A percentile compares a stretch with the other conserved stretches of the same genome.
Conservation (phyloP, 345 rosid species). For the Toxicodendron radicans region DNA sequence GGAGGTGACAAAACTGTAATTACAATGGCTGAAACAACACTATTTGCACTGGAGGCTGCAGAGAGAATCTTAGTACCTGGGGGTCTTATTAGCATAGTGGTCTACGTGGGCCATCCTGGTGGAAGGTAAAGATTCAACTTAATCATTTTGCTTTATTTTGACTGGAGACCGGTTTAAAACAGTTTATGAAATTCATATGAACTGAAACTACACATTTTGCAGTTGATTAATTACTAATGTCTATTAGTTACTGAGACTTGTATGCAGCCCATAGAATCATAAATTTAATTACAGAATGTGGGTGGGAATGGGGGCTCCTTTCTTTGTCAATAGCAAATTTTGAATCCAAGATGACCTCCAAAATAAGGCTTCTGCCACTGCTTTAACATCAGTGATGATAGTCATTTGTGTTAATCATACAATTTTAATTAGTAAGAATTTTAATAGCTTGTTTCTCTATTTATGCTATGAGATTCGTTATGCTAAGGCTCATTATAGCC, state of each 20-base stretch:
- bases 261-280: background rate
- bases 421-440: too few relatives aligned
- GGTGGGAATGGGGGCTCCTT: background rate
- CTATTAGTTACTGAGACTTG: background rate
- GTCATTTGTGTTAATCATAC: too few relatives aligned
- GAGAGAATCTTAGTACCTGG: conserved; percentile 57
- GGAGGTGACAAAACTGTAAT: conserved; percentile 71
- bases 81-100: conserved; percentile 80
- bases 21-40: conserved; percentile 62
- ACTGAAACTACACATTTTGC: background rate
- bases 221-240: background rate
- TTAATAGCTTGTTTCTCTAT: too few relatives aligned
- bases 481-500: too few relatives aligned
- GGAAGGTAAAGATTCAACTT: conserved; percentile 56
- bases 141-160: background rate
- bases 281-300: background rate
- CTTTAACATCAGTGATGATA: too few relatives aligned
- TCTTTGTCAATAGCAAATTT: background rate
- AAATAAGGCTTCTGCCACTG: too few relatives aligned
- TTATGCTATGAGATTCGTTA: too few relatives aligned
- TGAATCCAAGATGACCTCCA: background rate
- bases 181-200: background rate
- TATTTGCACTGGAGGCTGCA: conserved; percentile 64
- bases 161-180: background rate
- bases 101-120: conserved; percentile 81